These are phyloP conservation scores for Aegilops tauschii DNA, from an alignment of 176 grass and related monocot genomes.

Conservation along the genomic window DNA sequence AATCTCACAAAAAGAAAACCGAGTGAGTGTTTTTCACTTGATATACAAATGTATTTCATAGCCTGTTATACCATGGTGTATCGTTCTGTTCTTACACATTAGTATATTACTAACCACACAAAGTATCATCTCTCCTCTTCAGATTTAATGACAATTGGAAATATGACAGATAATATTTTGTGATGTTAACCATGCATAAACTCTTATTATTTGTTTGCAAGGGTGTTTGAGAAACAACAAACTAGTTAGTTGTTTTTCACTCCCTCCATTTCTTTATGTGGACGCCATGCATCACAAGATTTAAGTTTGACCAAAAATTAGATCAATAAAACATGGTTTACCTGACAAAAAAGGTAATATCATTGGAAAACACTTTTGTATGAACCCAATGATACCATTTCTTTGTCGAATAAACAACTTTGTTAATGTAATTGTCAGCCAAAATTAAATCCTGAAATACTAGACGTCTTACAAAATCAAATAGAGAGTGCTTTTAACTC, in stretches of 20 bases:
- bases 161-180: not conserved
- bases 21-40: not conserved
- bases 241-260: not conserved
- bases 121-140: not conserved
- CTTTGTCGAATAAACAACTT: not conserved
- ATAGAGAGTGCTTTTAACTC: not conserved
- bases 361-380: not conserved
- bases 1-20: not conserved
- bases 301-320: constrained; percentile 1
- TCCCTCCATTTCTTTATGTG: not conserved
- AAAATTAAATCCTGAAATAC: constrained; percentile 5
- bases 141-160: not conserved
- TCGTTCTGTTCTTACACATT: not conserved
- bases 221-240: not conserved
- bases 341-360: not conserved
- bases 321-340: not conserved
- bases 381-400: not conserved
- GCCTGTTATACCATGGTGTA: not conserved
- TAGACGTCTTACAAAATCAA: not conserved
- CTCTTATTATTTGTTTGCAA: not conserved
- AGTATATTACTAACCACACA: not conserved
- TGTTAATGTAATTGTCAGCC: not conserved
- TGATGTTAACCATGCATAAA: not conserved
- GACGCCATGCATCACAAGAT: not conserved
- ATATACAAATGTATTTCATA: not conserved